Conservation (phyloP, 2,329 filamentous ascomycete species). For the Alternaria alternata region DNA sequence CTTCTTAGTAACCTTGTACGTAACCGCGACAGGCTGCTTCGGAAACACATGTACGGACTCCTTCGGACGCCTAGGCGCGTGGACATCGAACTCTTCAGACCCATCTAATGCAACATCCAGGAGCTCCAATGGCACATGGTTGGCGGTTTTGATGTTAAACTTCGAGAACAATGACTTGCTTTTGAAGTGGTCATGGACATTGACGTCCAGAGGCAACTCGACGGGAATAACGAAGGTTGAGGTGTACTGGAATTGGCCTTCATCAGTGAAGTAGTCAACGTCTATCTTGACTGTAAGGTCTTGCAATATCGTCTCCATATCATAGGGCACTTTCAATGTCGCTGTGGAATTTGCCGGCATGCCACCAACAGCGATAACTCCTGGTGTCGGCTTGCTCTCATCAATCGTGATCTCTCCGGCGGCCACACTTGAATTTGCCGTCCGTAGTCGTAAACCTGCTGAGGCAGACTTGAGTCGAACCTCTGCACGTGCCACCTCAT, state of each 20-base stretch:
- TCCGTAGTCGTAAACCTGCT: constrained; percentile 66
- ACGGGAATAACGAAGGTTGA: constrained; percentile 72
- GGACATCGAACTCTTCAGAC: constrained; percentile 73
- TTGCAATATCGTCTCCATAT: constrained; percentile 76
- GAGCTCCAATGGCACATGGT: constrained; percentile 75
- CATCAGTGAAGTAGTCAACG: constrained; percentile 73
- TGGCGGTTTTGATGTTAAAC: constrained; percentile 89
- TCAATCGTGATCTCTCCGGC: constrained; percentile 54
- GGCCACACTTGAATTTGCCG: constrained; percentile 58
- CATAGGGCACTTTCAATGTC: constrained; percentile 78
- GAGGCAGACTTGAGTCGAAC: constrained; percentile 66
- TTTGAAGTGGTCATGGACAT: constrained; percentile 96
- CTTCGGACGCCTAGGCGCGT: constrained; percentile 60
- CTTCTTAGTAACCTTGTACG: constrained; percentile 78
- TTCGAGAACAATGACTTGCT: constrained; percentile 81
- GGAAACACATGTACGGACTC: constrained; percentile 72
- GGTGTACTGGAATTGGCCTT: constrained; percentile 71
- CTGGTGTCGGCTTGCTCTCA: constrained; percentile 55
- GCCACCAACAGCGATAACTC: constrained; percentile 55
- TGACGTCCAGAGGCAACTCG: constrained; percentile 85
- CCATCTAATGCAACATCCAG: constrained; percentile 73
- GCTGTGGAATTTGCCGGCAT: constrained; percentile 59
- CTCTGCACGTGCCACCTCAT: constrained; percentile 63
- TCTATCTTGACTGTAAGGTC: constrained; percentile 80
- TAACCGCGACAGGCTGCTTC: constrained; percentile 79